Evolutionary conservation across 2,329 filamentous ascomycete genomes (phyloP), one percentile per base, ranked within the genome.

Genomic region (Plectosphaerella plurivora): DNA sequence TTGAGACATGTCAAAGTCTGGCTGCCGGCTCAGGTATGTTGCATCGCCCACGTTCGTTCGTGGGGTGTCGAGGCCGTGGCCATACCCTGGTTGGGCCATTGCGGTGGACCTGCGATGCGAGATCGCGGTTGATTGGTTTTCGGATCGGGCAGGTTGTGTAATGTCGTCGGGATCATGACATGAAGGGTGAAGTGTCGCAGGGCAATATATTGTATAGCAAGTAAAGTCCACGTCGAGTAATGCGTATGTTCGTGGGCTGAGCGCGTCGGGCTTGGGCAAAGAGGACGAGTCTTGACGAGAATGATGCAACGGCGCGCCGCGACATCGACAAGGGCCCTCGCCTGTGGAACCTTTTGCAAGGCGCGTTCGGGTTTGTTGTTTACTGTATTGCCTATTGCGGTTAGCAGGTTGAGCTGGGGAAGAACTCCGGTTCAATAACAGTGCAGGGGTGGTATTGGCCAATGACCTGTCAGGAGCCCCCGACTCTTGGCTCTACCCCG

Each of bases 21-120:
- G 73, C 72, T 81, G 71, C 70, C 84, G 76, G 68, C 73, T 83
- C 57, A 95, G 77, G 69, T 87, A 93, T 59, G 91, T 96, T 70
- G 84, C 85, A 79, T 97, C 91, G 65, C 88, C 91, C 60, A 86
- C 71, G 64, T 91, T 88, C 56, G 91, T 96, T 67, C 88, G 87
- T 63, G 93, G 93, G 61, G 92, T 95, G 72, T 94, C 88, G 71
- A 96, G 81, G 64, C 78, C 79, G 66, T 72, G 77, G 67, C 72
- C 78, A 61, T 77, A 79, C 64, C 85, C 86, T 41, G 82, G 80
- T 58, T 81, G 79, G 54, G 79, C 81, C 86, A 89, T 89, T 60
- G 63, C 74, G 68, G 54, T 59, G 61, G 56, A n/a, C 39, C 50
- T 42, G 50, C 41, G 45, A 24, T 41, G 49, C 48, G 18, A 45